Evolutionary conservation across 805 yeast genomes (phyloP), one percentile per base, ranked within the genome.

Genomic region (Zygotorulaspora sp.): DNA sequence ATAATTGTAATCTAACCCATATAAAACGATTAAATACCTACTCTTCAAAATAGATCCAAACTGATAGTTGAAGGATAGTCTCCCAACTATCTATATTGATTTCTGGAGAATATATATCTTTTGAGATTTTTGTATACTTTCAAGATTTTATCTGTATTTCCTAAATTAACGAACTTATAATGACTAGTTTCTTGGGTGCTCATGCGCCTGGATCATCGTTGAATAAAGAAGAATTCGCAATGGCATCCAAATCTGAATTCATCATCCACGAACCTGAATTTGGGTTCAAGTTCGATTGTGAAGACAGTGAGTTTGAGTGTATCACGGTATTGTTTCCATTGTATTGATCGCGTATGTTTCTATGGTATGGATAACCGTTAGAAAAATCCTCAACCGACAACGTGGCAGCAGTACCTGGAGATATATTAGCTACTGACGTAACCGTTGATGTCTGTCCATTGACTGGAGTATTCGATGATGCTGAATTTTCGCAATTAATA

Each of bases 381-480:
- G 40, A 35, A 10, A 27, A 16, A 13, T 43, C 49, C 25, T 40
- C 49, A 4, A 30, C 31, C 3, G 40, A 35, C 10, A 45, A 33
- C 8, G 43, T 39, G 13, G 46, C 39, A 12, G 34, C 32, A 1
- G 44, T 27, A 2, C 38, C 41, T 7, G 46, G 47, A 10, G 47
- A 36, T 23, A 38, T 26, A 27, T 36, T 44, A 3, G 39, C 41
- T 6, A 41, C 22, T 9, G 38, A 41, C n/a, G 45, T 41, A 10
- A 31, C 39, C 8, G 45, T 34, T 2, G 45, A 41, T n/a, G 25
- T 31, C 16, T 35, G 43, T 21, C 29, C 45, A 19, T 38, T 31
- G n/a, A 38, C 27, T 3, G 36, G 38, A 6, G 42, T 38, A 18
- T 17, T 32, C n/a, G 25, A 25, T 14, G n/a, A 26, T 19, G 25